Conservation (phyloP, 2,329 filamentous ascomycete genomes). For the Aspergillus quadrilineatus region DNA sequence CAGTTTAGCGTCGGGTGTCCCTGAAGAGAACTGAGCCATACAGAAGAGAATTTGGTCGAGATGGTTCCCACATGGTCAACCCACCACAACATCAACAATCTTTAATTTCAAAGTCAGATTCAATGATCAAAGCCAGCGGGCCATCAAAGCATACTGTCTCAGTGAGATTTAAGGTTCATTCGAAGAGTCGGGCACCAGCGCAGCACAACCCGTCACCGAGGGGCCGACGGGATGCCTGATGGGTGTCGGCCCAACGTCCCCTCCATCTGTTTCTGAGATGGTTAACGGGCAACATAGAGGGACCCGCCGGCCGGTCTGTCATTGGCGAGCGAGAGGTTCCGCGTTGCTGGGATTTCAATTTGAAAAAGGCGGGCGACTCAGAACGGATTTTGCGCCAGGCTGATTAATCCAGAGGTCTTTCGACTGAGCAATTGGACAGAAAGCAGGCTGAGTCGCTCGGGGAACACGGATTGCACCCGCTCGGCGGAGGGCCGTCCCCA, state of each 20-base stretch:
- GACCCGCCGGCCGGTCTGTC: not conserved
- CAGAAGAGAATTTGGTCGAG: not conserved
- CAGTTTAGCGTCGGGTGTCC: slow-evolving; percentile 9
- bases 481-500: slow-evolving; percentile 23
- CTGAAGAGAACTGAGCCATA: slow-evolving; percentile 3
- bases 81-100: not conserved
- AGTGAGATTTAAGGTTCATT: not conserved
- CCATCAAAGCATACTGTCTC: not conserved
- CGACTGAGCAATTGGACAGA: slow-evolving; percentile 5
- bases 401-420: slow-evolving; percentile 14
- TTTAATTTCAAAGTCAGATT: not conserved
- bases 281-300: slow-evolving; percentile 4
- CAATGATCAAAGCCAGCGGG: not conserved
- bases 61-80: not conserved
- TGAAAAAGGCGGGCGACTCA: not conserved
- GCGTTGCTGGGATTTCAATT: slow-evolving; percentile 13
- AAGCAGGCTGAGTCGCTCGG: slow-evolving; percentile 17
- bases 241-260: slow-evolving; percentile 6
- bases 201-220: not conserved
- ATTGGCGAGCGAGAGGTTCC: slow-evolving; percentile 16
- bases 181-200: slow-evolving; percentile 19
- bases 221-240: not conserved
- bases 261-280: not conserved
- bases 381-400: not conserved
- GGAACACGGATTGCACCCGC: slow-evolving; percentile 29